Conservation (phyloP, 2,329 filamentous ascomycete genomes). For the Teratosphaeriaceae sp. region DNA sequence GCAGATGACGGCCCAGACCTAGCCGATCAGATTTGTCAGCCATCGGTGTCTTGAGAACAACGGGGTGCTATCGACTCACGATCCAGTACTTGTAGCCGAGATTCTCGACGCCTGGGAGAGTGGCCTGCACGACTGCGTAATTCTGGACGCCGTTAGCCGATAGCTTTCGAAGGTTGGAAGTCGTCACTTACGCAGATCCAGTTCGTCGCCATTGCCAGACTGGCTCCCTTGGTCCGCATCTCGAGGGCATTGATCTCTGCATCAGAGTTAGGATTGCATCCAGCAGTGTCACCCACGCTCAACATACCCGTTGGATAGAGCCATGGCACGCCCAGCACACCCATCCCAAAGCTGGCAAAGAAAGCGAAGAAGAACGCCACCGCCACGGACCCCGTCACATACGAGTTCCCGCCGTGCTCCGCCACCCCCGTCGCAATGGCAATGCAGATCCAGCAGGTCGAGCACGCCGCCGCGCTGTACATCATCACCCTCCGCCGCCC, state of each 20-base stretch:
- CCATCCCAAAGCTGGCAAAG: constrained; percentile 34
- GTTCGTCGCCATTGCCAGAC: constrained; percentile 42
- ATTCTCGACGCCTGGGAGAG: constrained; percentile 30
- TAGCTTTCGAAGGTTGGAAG: neutral
- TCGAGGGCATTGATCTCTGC: constrained; percentile 23
- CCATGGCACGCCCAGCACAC: constrained; percentile 33
- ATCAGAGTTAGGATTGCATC: constrained; percentile 11
- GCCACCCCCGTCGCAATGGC: constrained; percentile 38
- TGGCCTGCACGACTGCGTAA: constrained; percentile 24
- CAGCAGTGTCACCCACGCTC: neutral
- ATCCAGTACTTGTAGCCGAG: constrained; percentile 50
- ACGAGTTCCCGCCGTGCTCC: constrained; percentile 35
- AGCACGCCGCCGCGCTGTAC: constrained; percentile 41
- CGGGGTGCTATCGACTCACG: too few relatives aligned
- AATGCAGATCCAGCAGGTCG: constrained; percentile 44
- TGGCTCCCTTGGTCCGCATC: constrained; percentile 21
- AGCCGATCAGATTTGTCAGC: too few relatives aligned
- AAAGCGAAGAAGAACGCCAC: constrained; percentile 40
- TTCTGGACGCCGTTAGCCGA: constrained; percentile 8
- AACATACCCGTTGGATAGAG: constrained; percentile 20
- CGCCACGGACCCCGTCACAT: constrained; percentile 42
- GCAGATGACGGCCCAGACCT: constrained; percentile 42
- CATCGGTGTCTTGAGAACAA: too few relatives aligned
- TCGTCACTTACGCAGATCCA: constrained; percentile 34
- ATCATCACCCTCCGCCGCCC: constrained; percentile 46